These are phyloP conservation scores for Vaccinium myrtillus DNA, from an alignment of 148 eudicot species.

Conservation along the genomic window DNA sequence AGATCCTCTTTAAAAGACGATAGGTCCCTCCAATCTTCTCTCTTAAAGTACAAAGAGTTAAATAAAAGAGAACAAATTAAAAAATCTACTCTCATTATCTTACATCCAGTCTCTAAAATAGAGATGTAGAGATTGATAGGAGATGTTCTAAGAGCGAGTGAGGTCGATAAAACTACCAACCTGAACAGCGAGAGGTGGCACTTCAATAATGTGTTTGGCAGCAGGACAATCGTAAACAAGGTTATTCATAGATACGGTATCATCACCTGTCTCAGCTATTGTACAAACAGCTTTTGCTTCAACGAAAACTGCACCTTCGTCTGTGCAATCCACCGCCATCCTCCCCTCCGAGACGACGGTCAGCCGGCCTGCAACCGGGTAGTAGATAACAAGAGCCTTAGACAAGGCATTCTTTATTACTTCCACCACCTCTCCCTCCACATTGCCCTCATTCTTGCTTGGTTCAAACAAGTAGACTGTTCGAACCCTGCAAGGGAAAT, in stretches of 20 bases:
- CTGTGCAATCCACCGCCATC: neutral
- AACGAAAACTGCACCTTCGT: neutral
- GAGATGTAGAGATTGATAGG: too few relatives aligned
- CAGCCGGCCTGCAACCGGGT: neutral
- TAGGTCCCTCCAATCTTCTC: too few relatives aligned
- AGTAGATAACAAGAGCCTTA: neutral
- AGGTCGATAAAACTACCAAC: neutral
- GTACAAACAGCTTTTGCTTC: neutral
- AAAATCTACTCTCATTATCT: too few relatives aligned
- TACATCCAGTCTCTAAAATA: too few relatives aligned
- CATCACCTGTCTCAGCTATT: neutral
- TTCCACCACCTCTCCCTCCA: conserved; percentile 14
- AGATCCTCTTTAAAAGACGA: too few relatives aligned
- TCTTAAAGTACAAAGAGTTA: too few relatives aligned
- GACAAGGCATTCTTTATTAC: conserved; percentile 26
- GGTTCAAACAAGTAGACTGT: conserved; percentile 26
- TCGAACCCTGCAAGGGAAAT: conserved; percentile 59
- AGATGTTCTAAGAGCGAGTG: too few relatives aligned
- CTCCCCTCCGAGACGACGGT: neutral
- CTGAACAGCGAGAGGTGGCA: neutral
- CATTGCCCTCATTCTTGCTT: conserved; percentile 29
- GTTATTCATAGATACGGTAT: neutral
- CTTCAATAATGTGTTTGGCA: neutral
- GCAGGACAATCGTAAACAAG: neutral
- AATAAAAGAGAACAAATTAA: too few relatives aligned